Evolutionary conservation across 1,139 yeast genomes (phyloP), one percentile per base, ranked within the genome.

Genomic region (Suhomyces choctaworum): DNA sequence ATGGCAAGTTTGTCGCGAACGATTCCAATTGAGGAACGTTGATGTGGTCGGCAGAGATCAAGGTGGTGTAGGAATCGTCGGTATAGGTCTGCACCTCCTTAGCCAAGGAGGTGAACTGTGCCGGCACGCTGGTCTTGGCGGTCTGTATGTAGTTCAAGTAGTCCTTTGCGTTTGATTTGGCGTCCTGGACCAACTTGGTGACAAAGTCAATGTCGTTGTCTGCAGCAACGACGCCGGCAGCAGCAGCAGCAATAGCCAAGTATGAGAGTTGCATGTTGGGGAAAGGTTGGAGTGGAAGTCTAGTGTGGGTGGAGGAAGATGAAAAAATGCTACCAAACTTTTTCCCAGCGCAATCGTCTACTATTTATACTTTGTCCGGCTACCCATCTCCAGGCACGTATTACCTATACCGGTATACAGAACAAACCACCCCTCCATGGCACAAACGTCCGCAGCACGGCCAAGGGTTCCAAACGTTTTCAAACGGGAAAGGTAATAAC

Each of bases 1-100:
- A 69, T 25, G 73, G 73, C 40, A 69, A 58, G 19, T 51, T 53
- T 15, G 68, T 58, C 22, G 70, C 74, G 44, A 56, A 66, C 7
- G 49, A 42, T 45, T 51, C 56, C 42, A 69, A 58, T 7, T 52
- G 39, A 3, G 47, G 31, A 16, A 66, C 48, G 37, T 40, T 31
- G 21, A 41, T 31, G 16, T 16, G 29, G 11, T 37, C 36, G 22
- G 56, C 46, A 23, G 51, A 47, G 41, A 67, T 54, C 37, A 67
- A 53, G 1, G 73, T 62, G 14, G 73, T 67, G 48, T 68, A 64
- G 13, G 65, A 52, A 37, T 60, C 60, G 39, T 64, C 66, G 4
- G 54, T 64, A 40, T 66, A 67, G 24, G 73, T 67, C 24, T 51
- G 57, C 6, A 66, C 70, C 36, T 45, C 54, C 7, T 31, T 33